These are phyloP conservation scores for Telopea speciosissima DNA, from an alignment of 177 flowering plant genomes.

Conservation along the genomic window DNA sequence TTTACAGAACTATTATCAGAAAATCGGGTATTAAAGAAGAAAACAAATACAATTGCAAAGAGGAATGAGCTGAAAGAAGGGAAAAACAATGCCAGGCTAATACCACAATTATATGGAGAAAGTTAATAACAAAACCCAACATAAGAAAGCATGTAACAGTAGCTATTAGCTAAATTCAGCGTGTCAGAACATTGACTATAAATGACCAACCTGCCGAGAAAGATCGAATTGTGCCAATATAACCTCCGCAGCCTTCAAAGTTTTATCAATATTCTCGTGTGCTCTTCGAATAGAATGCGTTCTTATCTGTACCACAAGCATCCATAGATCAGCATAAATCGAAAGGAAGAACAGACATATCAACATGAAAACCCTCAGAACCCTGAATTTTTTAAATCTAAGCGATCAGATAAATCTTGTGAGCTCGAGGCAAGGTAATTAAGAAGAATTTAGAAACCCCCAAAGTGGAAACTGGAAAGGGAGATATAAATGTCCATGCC, in stretches of 20 bases:
- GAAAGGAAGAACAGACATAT: background rate
- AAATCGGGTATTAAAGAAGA: background rate
- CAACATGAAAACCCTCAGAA: background rate
- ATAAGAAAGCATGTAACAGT: background rate
- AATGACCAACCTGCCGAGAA: conserved; percentile 55
- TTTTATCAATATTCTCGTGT: conserved; percentile 91
- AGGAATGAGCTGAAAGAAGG: too few species aligned
- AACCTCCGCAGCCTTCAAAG: conserved; percentile 79
- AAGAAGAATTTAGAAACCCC: too few species aligned
- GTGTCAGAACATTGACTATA: background rate
- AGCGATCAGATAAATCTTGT: background rate
- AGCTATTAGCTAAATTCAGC: background rate
- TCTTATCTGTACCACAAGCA: conserved; percentile 42
- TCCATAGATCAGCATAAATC: background rate
- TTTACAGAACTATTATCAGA: background rate
- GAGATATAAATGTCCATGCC: conserved; percentile 26
- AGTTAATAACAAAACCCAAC: background rate
- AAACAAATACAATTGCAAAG: background rate
- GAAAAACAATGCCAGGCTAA: too few species aligned
- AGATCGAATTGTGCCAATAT: conserved; percentile 75
- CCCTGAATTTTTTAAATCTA: background rate
- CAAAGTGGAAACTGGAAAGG: background rate
- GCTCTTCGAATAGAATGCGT: conserved; percentile 88
- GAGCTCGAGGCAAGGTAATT: background rate
- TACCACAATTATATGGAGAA: background rate